phyloP scores from a whole-genome alignment of 2,329 filamentous ascomycete species.

The Colletotrichum camelliae region DNA sequence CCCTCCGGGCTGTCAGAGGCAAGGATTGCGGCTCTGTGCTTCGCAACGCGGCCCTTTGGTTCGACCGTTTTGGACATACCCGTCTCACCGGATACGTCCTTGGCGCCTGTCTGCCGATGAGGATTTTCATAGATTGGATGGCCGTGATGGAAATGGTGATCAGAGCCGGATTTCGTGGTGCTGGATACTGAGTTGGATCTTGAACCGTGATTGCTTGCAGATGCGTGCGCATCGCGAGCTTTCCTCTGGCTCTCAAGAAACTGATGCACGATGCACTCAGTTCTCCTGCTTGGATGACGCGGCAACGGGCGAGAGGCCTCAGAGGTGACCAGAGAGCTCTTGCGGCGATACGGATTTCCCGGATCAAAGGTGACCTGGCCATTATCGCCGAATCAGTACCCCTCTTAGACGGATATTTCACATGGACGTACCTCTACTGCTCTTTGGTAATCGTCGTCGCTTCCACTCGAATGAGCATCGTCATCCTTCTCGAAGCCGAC shows the following conservation, averaged over 20 bases:
- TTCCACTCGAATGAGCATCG: conserved; percentile 48
- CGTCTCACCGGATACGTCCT: conserved; percentile 29
- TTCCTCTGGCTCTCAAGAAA: conserved; percentile 63
- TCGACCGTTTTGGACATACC: conserved; percentile 36
- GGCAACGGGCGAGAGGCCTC: conserved; percentile 47
- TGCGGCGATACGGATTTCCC: conserved; percentile 65
- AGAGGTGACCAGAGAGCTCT: conserved; percentile 66
- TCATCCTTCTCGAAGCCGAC: conserved; percentile 35
- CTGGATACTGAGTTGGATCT: conserved; percentile 11
- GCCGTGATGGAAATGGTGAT: conserved; percentile 28
- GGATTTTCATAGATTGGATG: conserved; percentile 31
- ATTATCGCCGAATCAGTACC: neutral
- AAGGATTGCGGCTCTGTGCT: conserved; percentile 63
- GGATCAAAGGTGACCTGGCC: conserved; percentile 66
- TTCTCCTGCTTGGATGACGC: conserved; percentile 41
- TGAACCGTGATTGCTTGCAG: conserved; percentile 29
- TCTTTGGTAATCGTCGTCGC: conserved; percentile 54
- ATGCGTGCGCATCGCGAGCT: conserved; percentile 27
- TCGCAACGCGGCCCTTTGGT: conserved; percentile 59
- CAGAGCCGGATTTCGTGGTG: conserved; percentile 8
- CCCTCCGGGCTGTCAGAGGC: conserved; percentile 52
- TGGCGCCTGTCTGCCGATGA: conserved; percentile 5
- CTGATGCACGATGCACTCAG: conserved; percentile 70
- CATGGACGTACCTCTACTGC: conserved; percentile 53
- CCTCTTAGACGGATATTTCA: neutral